Conservation (phyloP, 106 monocot genomes). For the Dendrobium officinale region DNA sequence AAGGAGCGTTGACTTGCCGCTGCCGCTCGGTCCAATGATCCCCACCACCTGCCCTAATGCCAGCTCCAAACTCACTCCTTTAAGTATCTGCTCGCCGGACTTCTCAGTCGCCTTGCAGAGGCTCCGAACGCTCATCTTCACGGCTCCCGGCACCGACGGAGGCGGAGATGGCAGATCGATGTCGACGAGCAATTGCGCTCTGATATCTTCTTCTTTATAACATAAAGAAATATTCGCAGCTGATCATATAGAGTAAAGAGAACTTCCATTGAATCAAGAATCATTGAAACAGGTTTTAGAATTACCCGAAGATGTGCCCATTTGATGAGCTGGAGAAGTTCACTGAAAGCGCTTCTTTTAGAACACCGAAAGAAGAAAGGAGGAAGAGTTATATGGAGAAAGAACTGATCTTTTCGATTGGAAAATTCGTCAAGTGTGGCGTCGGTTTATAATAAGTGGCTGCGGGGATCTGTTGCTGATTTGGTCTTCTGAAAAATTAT, state of each 20-base stretch:
- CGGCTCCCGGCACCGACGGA: background rate
- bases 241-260: too few relatives aligned
- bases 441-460: too few relatives aligned
- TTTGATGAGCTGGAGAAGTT: background rate
- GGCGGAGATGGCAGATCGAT: constrained; percentile 6
- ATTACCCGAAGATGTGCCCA: background rate
- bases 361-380: background rate
- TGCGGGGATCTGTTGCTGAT: too few relatives aligned
- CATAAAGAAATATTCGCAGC: too few relatives aligned
- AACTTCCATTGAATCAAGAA: too few relatives aligned
- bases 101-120: constrained; percentile 36
- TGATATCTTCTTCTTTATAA: background rate
- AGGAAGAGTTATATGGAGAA: background rate
- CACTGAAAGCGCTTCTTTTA: background rate
- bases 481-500: too few relatives aligned
- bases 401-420: background rate
- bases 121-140: constrained; percentile 43
- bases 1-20: constrained; percentile 89
- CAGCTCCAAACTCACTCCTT: constrained; percentile 47
- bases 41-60: constrained; percentile 52
- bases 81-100: constrained; percentile 46
- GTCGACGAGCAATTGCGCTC: constrained; percentile 27
- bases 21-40: constrained; percentile 86
- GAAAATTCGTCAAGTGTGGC: background rate
- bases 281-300: background rate